Evolutionary conservation across 2,329 filamentous ascomycete species (phyloP), one percentile per base, ranked within the genome.

Genomic region (Talaromyces sp.): DNA sequence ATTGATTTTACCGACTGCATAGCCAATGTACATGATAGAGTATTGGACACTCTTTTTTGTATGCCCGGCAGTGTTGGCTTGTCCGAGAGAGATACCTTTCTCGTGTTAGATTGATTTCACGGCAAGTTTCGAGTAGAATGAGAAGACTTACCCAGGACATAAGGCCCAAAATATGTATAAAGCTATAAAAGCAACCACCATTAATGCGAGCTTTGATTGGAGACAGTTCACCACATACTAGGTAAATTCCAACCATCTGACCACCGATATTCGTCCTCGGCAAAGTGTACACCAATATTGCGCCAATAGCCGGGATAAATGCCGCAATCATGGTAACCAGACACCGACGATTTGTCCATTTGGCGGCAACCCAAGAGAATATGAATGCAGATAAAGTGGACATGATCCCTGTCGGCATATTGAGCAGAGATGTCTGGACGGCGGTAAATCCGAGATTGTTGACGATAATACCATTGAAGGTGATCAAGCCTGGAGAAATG

Each of bases 41-140:
- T 75, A 77, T 12, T 75, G 69, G 5, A 77, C 69, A 16, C 70
- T 73, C 62, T 79, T 79, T 68, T 79, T 80, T n/a, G 77, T 78
- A 60, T 74, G 67, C 5, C 73, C 74, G 31, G 73, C 71, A 0
- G 71, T 74, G 62, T 76, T 76, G 25, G 73, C 73, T 58, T 71
- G 70, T 16, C 66, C 66, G 37, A 74, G 64, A 21, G 70, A 72
- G 44, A 72, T 69, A 2, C 65, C 66, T 64, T 40, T 50, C 18
- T 21, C 4, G 11, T 25, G 39, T 56, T 42, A 55, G 48, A 39
- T 37, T 12, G 6, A 25, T 23, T 23, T 14, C 5, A 23, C 1
- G 3, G n/a, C 6, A n/a, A 5, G 4, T 12, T 11, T 9, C 11
- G 11, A n/a, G n/a, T 21, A 33, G 11, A n/a, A 3, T 16, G 9